These are phyloP conservation scores for Apophysomyces variabilis DNA, from an alignment of 371 early-diverging fungal species.

Conservation along the genomic window DNA sequence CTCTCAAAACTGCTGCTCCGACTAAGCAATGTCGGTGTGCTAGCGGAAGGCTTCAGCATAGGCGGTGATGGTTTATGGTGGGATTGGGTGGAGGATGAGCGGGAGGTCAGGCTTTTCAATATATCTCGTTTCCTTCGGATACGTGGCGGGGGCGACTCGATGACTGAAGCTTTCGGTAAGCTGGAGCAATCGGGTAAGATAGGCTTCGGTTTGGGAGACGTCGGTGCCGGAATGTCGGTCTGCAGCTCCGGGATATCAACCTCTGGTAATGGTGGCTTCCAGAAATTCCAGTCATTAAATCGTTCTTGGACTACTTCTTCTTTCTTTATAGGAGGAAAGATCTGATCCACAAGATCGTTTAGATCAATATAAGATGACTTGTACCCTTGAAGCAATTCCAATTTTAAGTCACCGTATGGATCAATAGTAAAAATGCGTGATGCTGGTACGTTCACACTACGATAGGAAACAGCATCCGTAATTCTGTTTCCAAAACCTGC, in stretches of 20 bases:
- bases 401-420: constrained; percentile 88
- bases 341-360: constrained; percentile 94
- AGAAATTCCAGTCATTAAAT: constrained; percentile 89
- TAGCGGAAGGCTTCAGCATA: constrained; percentile 14
- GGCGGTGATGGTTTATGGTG: neutral
- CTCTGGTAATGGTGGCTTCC: constrained; percentile 67
- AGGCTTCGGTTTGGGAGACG: constrained; percentile 6
- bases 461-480: constrained; percentile 93
- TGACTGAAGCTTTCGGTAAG: constrained; percentile 27
- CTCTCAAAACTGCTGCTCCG: constrained; percentile 6
- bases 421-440: constrained; percentile 98
- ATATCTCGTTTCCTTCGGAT: constrained; percentile 26
- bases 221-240: neutral
- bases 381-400: constrained; percentile 87
- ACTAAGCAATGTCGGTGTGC: constrained; percentile 20
- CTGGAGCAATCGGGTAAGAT: constrained; percentile 43
- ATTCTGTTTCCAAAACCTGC: constrained; percentile 99
- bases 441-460: constrained; percentile 91
- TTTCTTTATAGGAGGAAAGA: constrained; percentile 82
- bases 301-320: constrained; percentile 56
- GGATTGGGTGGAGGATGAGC: constrained; percentile 8
- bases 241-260: constrained; percentile 59
- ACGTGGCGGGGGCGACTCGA: constrained; percentile 21
- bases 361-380: constrained; percentile 87
- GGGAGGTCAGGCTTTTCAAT: constrained; percentile 47